phyloP scores from a whole-genome alignment of 257 asterid species.

The Mentha longifolia region DNA sequence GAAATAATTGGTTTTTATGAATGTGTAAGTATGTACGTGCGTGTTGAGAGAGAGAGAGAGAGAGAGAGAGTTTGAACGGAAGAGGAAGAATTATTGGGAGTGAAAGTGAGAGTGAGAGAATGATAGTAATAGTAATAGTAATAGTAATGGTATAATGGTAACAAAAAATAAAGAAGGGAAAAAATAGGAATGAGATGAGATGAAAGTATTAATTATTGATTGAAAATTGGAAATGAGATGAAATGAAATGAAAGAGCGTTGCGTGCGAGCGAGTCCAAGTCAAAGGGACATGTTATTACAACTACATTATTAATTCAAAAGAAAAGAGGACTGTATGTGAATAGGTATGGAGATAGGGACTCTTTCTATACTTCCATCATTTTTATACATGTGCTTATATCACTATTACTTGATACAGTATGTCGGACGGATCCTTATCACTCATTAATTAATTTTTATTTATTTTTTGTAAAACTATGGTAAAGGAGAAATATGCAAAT shows the following conservation, averaged over 20 bases:
- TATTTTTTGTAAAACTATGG: no score
- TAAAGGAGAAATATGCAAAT: no score
- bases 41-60: background rate
- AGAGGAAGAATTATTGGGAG: conserved; percentile 31
- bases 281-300: conserved; percentile 49
- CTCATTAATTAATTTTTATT: no score
- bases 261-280: conserved; percentile 62
- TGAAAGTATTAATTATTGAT: conserved; percentile 40
- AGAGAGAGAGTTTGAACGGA: background rate
- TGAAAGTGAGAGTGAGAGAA: conserved; percentile 10
- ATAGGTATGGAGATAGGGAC: conserved; percentile 25
- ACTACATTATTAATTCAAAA: conserved; percentile 31
- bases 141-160: no score
- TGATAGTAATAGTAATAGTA: background rate
- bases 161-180: background rate
- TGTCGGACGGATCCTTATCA: no score
- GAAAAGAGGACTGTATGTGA: conserved; percentile 7
- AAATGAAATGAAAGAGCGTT: conserved; percentile 17
- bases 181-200: background rate
- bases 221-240: background rate
- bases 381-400: background rate
- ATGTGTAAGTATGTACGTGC: no score
- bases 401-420: no score
- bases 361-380: background rate
- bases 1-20: background rate